These are phyloP conservation scores for Entonaema liquescens DNA, from an alignment of 495 filamentous ascomycete species.

Conservation along the genomic window DNA sequence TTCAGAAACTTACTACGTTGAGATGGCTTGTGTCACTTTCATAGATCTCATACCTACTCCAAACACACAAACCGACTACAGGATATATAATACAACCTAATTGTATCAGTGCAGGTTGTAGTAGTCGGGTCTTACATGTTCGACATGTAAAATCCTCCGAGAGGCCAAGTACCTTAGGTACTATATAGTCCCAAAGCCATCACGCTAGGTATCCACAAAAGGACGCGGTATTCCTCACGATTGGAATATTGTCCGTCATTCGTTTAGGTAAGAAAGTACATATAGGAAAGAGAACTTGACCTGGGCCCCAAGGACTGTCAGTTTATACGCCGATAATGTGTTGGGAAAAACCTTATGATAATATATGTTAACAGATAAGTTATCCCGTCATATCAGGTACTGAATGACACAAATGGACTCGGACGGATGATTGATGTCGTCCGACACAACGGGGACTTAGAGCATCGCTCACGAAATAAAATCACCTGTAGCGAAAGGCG, in stretches of 20 bases:
- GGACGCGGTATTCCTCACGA: neutral
- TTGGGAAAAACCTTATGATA: neutral
- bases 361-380: neutral
- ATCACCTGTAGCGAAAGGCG: neutral
- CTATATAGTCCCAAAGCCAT: neutral
- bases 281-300: neutral
- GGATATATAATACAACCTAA: conserved; percentile 1
- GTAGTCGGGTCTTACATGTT: conserved; percentile 25
- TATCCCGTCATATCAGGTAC: neutral
- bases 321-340: neutral
- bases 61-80: neutral
- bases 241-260: neutral
- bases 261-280: neutral
- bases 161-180: neutral
- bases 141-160: conserved; percentile 15
- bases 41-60: neutral
- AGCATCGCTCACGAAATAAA: neutral
- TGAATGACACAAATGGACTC: neutral
- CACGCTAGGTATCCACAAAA: neutral
- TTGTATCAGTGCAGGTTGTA: conserved; percentile 5
- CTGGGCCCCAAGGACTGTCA: neutral
- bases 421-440: neutral
- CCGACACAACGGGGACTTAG: neutral
- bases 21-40: neutral
- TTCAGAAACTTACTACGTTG: neutral